Evolutionary conservation across 2,329 filamentous ascomycete genomes (phyloP).

Genomic region (Fonsecaea erecta): DNA sequence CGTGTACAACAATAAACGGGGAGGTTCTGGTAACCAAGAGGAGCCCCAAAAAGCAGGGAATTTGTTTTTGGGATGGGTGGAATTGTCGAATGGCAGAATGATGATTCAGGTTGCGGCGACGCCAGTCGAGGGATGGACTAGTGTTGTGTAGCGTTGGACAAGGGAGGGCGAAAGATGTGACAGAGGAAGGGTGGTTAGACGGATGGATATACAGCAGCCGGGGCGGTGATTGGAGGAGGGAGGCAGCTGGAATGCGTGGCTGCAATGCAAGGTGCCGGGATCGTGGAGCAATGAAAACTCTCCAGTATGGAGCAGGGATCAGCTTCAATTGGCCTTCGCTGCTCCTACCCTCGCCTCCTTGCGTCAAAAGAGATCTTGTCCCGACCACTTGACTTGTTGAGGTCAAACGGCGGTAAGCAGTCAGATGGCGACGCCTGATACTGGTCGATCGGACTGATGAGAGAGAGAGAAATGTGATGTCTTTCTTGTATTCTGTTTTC

Average conservation of each 20-base stretch:
- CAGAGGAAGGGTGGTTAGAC: slow-evolving; percentile 21
- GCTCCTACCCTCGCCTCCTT: slow-evolving; percentile 32
- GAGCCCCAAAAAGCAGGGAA: slow-evolving; percentile 12
- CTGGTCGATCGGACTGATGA: slow-evolving; percentile 4
- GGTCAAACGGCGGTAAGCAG: slow-evolving; percentile 37
- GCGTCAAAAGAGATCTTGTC: slow-evolving; percentile 34
- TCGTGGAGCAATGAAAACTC: slow-evolving; percentile 35
- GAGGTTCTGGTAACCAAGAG: slow-evolving; percentile 10
- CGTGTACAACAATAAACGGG: slow-evolving; percentile 26
- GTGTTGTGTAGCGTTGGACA: slow-evolving; percentile 17
- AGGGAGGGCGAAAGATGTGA: slow-evolving; percentile 24
- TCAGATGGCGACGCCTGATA: slow-evolving; percentile 9
- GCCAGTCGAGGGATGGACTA: slow-evolving; percentile 21
- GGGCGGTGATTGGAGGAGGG: slow-evolving; percentile 28
- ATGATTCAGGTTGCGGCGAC: slow-evolving; percentile 35
- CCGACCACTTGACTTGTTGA: slow-evolving; percentile 26
- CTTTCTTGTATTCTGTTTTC: neutral
- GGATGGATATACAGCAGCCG: slow-evolving; percentile 16
- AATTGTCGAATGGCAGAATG: slow-evolving; percentile 26
- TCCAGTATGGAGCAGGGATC: slow-evolving; percentile 20
- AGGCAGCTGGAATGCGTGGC: slow-evolving; percentile 36
- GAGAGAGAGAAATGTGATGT: slow-evolving; percentile 3
- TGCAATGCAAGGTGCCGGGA: slow-evolving; percentile 38
- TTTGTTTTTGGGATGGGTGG: slow-evolving; percentile 20
- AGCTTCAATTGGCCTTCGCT: slow-evolving; percentile 15